Percentiles rank a stretch among this genome's conserved stretches.
Conservation (phyloP, 495 filamentous ascomycete genomes). For the Lepraria neglecta region DNA sequence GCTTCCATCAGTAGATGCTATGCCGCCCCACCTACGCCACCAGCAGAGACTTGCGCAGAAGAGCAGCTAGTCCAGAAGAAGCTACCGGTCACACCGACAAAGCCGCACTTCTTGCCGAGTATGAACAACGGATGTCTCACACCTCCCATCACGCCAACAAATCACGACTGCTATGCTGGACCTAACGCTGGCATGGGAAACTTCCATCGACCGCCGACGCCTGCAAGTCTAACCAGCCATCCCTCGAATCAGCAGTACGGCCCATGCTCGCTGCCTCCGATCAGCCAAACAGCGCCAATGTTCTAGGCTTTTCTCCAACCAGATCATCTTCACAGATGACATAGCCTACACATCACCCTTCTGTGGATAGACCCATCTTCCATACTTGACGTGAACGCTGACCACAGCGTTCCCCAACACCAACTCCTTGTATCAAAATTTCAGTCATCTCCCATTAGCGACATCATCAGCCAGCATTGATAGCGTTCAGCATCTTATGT, state of each 20-base stretch:
- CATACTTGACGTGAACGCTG: not conserved
- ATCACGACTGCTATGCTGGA: slow-evolving; percentile 54
- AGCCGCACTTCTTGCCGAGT: slow-evolving; percentile 56
- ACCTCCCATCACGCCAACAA: slow-evolving; percentile 86
- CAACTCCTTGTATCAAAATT: slow-evolving; percentile 19
- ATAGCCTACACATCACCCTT: not conserved
- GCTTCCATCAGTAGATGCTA: slow-evolving; percentile 59
- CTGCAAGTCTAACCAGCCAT: slow-evolving; percentile 17
- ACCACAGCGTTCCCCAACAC: not conserved
- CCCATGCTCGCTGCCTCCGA: slow-evolving; percentile 17
- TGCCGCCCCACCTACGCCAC: slow-evolving; percentile 60
- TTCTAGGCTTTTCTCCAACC: slow-evolving; percentile 1
- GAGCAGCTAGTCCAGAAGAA: slow-evolving; percentile 45
- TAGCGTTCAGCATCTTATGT: slow-evolving; percentile 25
- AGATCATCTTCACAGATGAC: slow-evolving; percentile 1
- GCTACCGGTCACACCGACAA: slow-evolving; percentile 75
- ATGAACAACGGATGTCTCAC: slow-evolving; percentile 81
- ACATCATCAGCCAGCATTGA: slow-evolving; percentile 24
- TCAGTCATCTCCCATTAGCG: slow-evolving; percentile 17
- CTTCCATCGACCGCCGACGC: slow-evolving; percentile 21
- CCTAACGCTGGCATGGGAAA: slow-evolving; percentile 1
- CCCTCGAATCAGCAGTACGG: slow-evolving; percentile 11
- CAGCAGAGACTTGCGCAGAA: slow-evolving; percentile 53
- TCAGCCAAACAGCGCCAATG: slow-evolving; percentile 20
- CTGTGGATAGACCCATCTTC: not conserved